A percentile compares a stretch with the other conserved stretches of the same genome.
Evolutionary conservation across 2,329 filamentous ascomycete species (phyloP).

Genomic region (Claviceps sp.): DNA sequence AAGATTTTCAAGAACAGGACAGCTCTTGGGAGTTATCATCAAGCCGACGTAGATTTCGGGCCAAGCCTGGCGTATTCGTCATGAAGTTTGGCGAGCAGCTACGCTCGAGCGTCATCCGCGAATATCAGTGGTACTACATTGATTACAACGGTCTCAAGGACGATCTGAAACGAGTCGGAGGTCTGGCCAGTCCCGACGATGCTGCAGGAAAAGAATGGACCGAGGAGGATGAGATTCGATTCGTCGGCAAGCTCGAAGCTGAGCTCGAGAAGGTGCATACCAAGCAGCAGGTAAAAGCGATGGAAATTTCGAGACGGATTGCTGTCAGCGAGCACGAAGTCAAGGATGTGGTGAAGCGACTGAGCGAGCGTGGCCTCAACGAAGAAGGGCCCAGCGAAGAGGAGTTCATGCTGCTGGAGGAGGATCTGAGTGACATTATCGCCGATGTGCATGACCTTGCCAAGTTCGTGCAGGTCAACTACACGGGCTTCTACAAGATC

Average conservation of each 20-base stretch:
- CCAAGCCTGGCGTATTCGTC: constrained; percentile 40
- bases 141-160: constrained; percentile 89
- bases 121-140: constrained; percentile 98
- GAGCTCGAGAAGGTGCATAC: constrained; percentile 97
- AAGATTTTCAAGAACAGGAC: constrained; percentile 32
- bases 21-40: constrained; percentile 27
- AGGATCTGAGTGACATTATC: constrained; percentile 93
- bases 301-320: constrained; percentile 88
- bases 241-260: constrained; percentile 73
- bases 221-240: constrained; percentile 81
- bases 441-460: constrained; percentile 95
- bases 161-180: constrained; percentile 64
- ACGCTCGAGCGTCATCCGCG: constrained; percentile 86
- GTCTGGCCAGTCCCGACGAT: constrained; percentile 28
- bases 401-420: constrained; percentile 85
- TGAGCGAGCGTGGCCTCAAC: constrained; percentile 47
- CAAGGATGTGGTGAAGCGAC: constrained; percentile 65
- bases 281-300: constrained; percentile 93
- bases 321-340: constrained; percentile 81
- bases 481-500: constrained; percentile 98
- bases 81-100: constrained; percentile 95
- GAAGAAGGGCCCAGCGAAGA: constrained; percentile 63
- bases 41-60: constrained; percentile 19
- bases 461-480: constrained; percentile 97
- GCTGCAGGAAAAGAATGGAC: constrained; percentile 55